phyloP scores from a whole-genome alignment of 768 basidiomycete species.

The Glaciozyma antarctica region DNA sequence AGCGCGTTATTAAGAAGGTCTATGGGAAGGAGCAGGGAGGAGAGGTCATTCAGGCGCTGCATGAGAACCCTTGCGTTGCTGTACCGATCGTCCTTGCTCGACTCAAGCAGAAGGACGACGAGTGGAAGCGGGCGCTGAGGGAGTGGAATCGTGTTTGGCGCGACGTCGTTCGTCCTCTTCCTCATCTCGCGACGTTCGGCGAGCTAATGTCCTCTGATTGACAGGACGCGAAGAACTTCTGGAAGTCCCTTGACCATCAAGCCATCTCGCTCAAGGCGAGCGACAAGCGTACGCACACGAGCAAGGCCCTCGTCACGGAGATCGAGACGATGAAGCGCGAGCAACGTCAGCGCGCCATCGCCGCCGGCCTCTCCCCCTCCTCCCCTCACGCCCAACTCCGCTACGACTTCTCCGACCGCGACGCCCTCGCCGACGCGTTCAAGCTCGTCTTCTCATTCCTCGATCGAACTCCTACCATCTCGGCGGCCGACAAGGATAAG shows the following conservation, averaged over 20 bases:
- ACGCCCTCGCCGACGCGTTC: constrained; percentile 68
- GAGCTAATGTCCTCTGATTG: neutral
- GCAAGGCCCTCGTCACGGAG: constrained; percentile 70
- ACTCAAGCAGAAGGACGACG: constrained; percentile 87
- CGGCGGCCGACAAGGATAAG: constrained; percentile 59
- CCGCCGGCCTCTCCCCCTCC: constrained; percentile 31
- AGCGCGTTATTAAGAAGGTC: constrained; percentile 84
- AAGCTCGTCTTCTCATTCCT: constrained; percentile 85
- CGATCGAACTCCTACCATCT: constrained; percentile 62
- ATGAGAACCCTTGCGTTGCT: constrained; percentile 80
- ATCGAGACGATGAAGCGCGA: constrained; percentile 60
- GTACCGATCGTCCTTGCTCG: constrained; percentile 84
- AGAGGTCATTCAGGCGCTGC: constrained; percentile 74
- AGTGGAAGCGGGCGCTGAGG: constrained; percentile 86
- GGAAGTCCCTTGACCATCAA: constrained; percentile 94
- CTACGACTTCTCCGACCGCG: constrained; percentile 64
- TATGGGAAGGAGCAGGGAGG: constrained; percentile 69
- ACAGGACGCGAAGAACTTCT: constrained; percentile 84
- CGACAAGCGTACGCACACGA: constrained; percentile 85
- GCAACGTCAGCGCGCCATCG: constrained; percentile 52
- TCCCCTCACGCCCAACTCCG: constrained; percentile 60
- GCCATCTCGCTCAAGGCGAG: constrained; percentile 88
- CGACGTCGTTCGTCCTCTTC: constrained; percentile 49
- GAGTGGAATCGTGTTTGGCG: constrained; percentile 97
- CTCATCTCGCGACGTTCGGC: neutral